These are phyloP conservation scores for Metschnikowia amazonensis DNA, from an alignment of 805 yeast species.

Conservation along the genomic window DNA sequence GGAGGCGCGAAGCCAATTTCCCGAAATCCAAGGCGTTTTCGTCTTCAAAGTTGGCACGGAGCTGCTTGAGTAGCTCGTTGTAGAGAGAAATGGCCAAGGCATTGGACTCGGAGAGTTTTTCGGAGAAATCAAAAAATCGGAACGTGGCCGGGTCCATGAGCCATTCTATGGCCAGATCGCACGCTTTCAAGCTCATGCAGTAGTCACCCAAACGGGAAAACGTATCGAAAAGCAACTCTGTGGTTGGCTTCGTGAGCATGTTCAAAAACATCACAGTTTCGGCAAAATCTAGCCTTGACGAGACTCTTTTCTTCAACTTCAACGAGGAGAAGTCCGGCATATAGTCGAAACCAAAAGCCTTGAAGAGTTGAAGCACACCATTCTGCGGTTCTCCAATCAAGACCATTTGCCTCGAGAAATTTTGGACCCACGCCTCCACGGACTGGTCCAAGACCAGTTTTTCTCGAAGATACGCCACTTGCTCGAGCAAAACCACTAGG, in stretches of 20 bases:
- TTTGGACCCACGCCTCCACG: constrained; percentile 46
- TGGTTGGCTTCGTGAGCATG: constrained; percentile 7
- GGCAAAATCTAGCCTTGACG: constrained; percentile 46
- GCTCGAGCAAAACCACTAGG: constrained; percentile 51
- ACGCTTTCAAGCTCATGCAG: constrained; percentile 15
- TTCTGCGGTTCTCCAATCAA: constrained; percentile 57
- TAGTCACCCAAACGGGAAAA: constrained; percentile 45
- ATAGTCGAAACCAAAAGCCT: constrained; percentile 8
- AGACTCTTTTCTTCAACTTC: constrained; percentile 11
- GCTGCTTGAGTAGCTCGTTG: constrained; percentile 34
- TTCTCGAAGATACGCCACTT: constrained; percentile 49
- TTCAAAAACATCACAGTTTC: constrained; percentile 41
- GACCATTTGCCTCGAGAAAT: constrained; percentile 44
- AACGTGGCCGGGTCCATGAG: neutral
- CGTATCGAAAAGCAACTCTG: constrained; percentile 23
- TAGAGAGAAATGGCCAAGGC: constrained; percentile 28
- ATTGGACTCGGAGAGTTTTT: constrained; percentile 19
- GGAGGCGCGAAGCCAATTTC: neutral
- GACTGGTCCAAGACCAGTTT: constrained; percentile 22
- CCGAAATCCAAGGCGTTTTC: neutral
- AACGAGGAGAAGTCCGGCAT: constrained; percentile 1
- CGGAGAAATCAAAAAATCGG: neutral
- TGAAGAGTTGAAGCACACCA: constrained; percentile 18
- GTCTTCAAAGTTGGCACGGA: constrained; percentile 13
- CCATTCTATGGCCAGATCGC: constrained; percentile 6